These are phyloP conservation scores for Aspergillus saccharolyticus DNA, from an alignment of 495 filamentous ascomycete genomes.

Conservation along the genomic window DNA sequence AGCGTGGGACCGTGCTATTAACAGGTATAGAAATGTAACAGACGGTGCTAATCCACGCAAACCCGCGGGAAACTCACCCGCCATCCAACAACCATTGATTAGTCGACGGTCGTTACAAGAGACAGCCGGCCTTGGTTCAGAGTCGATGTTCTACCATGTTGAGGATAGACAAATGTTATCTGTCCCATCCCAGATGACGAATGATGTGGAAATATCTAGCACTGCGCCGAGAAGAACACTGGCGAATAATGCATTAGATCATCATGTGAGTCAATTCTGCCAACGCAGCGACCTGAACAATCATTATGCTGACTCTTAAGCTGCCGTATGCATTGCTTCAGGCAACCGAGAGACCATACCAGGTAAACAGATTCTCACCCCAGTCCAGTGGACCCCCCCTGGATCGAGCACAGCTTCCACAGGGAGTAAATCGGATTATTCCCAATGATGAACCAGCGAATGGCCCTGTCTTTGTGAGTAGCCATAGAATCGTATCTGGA, in stretches of 20 bases:
- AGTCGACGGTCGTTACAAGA: slow-evolving; percentile 21
- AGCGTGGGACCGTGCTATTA: slow-evolving; percentile 44
- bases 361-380: slow-evolving; percentile 18
- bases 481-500: slow-evolving; percentile 24
- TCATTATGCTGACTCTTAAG: slow-evolving; percentile 26
- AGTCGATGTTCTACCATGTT: slow-evolving; percentile 15
- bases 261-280: slow-evolving; percentile 16
- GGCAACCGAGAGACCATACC: slow-evolving; percentile 16
- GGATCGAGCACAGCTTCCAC: slow-evolving; percentile 14
- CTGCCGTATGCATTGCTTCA: slow-evolving; percentile 23
- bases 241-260: slow-evolving; percentile 10
- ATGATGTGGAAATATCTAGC: slow-evolving; percentile 15
- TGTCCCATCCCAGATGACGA: slow-evolving; percentile 12
- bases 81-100: slow-evolving; percentile 18
- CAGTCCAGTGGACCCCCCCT: slow-evolving; percentile 16
- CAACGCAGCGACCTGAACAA: background rate
- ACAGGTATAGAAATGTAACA: slow-evolving; percentile 32
- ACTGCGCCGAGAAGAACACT: slow-evolving; percentile 7
- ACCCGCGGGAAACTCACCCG: slow-evolving; percentile 5
- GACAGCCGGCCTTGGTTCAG: slow-evolving; percentile 7
- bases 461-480: slow-evolving; percentile 36
- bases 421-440: slow-evolving; percentile 17
- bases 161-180: slow-evolving; percentile 10
- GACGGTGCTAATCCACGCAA: slow-evolving; percentile 16
- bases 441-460: slow-evolving; percentile 20